These are phyloP conservation scores for Euphrasia confusa DNA, from an alignment of 257 asterid genomes.

Conservation along the genomic window DNA sequence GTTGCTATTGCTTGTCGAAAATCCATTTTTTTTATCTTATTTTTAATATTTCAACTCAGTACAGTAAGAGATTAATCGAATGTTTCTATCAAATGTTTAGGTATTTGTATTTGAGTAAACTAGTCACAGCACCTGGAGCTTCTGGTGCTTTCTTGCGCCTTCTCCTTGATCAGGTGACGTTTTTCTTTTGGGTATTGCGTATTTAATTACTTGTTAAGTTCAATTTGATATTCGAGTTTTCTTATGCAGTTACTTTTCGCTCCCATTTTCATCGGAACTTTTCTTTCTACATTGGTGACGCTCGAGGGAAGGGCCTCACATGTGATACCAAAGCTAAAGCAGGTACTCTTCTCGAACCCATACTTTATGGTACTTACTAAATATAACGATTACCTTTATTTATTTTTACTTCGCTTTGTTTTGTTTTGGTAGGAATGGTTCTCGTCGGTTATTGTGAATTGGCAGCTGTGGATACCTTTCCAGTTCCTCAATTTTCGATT, in stretches of 20 bases:
- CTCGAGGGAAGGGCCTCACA: conserved; percentile 60
- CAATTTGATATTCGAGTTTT: background rate
- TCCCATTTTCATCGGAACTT: conserved; percentile 58
- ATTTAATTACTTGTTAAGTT: background rate
- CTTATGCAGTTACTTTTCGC: conserved; percentile 63
- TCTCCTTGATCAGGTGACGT: conserved; percentile 68
- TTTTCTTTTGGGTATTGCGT: background rate
- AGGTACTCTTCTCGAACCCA: conserved; percentile 37
- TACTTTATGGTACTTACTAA: background rate
- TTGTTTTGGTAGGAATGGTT: conserved; percentile 62
- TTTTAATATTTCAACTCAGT: background rate
- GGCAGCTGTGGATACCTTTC: conserved; percentile 95
- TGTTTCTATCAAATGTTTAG: conserved; percentile 23
- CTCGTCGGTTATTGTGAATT: conserved; percentile 77
- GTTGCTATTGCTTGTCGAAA: background rate
- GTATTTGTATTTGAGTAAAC: conserved; percentile 72
- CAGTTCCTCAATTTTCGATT: conserved; percentile 85
- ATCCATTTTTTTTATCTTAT: background rate
- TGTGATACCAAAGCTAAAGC: conserved; percentile 67
- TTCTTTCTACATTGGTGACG: conserved; percentile 54
- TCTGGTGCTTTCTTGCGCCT: conserved; percentile 61
- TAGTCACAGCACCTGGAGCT: conserved; percentile 58
- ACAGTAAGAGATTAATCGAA: too few relatives aligned
- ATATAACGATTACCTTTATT: background rate
- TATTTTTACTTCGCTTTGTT: background rate